phyloP scores from a whole-genome alignment of 305 asterid species.

The Fraxinus floribunda region DNA sequence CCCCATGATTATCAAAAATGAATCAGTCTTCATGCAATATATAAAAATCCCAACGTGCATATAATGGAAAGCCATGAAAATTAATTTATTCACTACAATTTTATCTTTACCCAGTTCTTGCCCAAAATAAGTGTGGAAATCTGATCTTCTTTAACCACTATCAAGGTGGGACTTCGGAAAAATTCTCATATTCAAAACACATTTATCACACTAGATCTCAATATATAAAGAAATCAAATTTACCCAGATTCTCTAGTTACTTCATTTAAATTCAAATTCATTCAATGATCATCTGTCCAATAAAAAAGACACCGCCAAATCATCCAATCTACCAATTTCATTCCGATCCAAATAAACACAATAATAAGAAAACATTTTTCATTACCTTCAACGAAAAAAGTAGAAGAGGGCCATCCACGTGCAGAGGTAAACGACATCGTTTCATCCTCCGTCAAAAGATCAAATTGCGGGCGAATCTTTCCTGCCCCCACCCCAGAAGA shows the following conservation, averaged over 20 bases:
- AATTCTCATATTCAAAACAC: background rate
- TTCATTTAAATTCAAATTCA: background rate
- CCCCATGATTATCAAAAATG: background rate
- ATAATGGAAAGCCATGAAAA: background rate
- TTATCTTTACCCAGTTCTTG: background rate
- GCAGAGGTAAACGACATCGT: constrained; percentile 28
- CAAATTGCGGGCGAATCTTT: constrained; percentile 10
- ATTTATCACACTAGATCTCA: constrained; percentile 19
- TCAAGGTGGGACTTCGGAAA: background rate
- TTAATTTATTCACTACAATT: background rate
- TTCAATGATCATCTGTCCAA: background rate
- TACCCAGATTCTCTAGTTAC: background rate
- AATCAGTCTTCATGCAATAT: background rate
- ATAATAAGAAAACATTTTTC: background rate
- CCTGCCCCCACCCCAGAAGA: background rate
- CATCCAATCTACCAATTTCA: background rate
- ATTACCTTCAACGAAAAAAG: constrained; percentile 38
- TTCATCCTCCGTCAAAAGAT: constrained; percentile 38
- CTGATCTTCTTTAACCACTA: background rate
- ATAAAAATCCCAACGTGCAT: background rate
- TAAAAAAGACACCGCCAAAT: constrained; percentile 5
- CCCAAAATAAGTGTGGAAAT: background rate
- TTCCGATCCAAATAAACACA: background rate
- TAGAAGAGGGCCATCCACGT: constrained; percentile 46
- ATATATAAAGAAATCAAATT: background rate